Evolutionary conservation across 2,329 filamentous ascomycete species (phyloP).

Genomic region (Penicillium digitatum): DNA sequence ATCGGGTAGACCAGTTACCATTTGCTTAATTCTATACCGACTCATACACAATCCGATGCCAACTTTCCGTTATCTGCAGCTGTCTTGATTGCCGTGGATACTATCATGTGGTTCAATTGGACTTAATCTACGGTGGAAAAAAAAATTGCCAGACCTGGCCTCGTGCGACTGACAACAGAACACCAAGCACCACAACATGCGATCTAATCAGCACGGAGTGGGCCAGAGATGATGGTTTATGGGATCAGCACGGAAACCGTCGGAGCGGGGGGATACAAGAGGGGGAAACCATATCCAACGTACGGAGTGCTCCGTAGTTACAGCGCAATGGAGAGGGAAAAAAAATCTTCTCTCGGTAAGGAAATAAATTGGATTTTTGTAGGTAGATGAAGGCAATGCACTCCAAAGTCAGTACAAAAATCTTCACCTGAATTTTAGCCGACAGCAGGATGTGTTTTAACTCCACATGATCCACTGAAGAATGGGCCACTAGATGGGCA

Average conservation of each 20-base stretch:
- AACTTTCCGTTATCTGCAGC: neutral
- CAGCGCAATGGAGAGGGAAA: neutral
- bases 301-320: neutral
- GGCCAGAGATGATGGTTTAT: neutral
- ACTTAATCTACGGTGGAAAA: neutral
- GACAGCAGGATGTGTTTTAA: neutral
- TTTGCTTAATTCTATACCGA: neutral
- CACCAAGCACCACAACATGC: neutral
- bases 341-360: neutral
- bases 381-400: too few relatives aligned
- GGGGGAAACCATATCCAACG: neutral
- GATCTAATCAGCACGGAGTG: neutral
- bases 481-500: constrained; percentile 6
- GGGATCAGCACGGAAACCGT: constrained; percentile 25
- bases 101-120: neutral
- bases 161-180: neutral
- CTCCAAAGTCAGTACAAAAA: neutral
- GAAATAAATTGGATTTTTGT: neutral
- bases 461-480: neutral
- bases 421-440: neutral
- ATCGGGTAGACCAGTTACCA: constrained; percentile 18
- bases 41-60: neutral
- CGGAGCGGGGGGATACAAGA: constrained; percentile 8
- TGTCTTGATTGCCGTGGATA: neutral
- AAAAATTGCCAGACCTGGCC: neutral